Base-by-base conservation (phyloP, 257 asterid species). In the Ehretia macrophylla region DNA sequence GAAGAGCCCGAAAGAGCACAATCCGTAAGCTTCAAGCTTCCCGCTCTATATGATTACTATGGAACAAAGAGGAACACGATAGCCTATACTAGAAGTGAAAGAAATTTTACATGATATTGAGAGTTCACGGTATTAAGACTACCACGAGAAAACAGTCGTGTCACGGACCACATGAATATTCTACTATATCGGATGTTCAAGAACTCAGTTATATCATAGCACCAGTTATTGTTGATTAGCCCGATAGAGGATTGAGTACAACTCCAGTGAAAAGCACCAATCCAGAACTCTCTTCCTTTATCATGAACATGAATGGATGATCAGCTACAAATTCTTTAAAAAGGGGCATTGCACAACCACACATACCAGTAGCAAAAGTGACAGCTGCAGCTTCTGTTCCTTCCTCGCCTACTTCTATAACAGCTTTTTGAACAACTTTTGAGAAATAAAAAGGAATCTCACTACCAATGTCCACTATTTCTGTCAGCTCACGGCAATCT, bases 231-330 rank as follows among this genome's bases (percentile, higher is more conserved):
- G n/a, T n/a, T n/a, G n/a, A n/a, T 38, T 38, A 6, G 11, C 11
- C 11, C 44, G 44, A 38, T 6, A 38, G 11, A 23, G 68, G 73
- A 55, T 68, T 55, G 16, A 68, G 20, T 8, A 55, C 54, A 21
- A 14, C 55, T 61, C 74, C 68, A 20, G 63, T 38, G 23, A 62
- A 61, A 12, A 68, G 54, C 47, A 61, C 54, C 1, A 21, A 8
- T 11, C 37, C 21, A 14, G 63, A 42, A 4, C 0, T 40, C 19
- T 60, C 73, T 60, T 68, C 73, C 44, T 58, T 55, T 20, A 61
- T 61, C 53, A 61, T 60, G 52, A 68, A 68, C 63, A 68, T 3
- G n/a, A 60, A 68, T 18, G 63, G 68, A 60, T 60, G 63, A 17
- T 61, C 73, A 17, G 65, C 65, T 22, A 57, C 56, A 32, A 59